Conservation (phyloP, 2,329 filamentous ascomycete species). For the Pyrenophora tritici-repentis region DNA sequence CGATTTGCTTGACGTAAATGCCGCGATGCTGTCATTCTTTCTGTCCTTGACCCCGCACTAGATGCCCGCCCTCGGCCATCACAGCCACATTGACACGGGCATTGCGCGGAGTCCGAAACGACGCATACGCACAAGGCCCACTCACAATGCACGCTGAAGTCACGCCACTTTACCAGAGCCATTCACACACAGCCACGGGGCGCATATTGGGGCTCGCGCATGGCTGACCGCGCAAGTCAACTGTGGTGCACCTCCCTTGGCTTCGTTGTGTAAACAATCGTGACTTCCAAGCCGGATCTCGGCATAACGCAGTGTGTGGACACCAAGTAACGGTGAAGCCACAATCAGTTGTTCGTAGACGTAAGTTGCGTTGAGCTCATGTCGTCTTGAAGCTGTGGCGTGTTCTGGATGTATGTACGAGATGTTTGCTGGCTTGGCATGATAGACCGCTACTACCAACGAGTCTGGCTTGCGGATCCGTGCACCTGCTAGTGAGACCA, state of each 20-base stretch:
- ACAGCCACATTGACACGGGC: slow-evolving; percentile 16
- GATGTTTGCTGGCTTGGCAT: slow-evolving; percentile 1
- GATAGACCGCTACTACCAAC: background rate
- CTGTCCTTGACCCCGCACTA: background rate
- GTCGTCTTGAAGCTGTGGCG: background rate
- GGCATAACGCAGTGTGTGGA: slow-evolving; percentile 3
- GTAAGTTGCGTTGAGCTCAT: background rate
- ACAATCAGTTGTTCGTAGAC: background rate
- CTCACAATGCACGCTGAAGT: slow-evolving; percentile 22
- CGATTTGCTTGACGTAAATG: background rate
- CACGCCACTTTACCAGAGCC: slow-evolving; percentile 22
- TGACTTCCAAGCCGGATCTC: slow-evolving; percentile 20
- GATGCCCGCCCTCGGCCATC: background rate
- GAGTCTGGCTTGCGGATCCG: too few species aligned
- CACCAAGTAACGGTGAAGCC: background rate
- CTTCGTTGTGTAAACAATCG: background rate
- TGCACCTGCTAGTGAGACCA: background rate
- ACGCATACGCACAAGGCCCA: slow-evolving; percentile 19
- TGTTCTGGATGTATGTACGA: background rate
- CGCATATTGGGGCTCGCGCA: slow-evolving; percentile 18
- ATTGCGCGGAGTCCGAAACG: slow-evolving; percentile 6
- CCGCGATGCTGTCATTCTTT: background rate
- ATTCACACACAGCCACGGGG: slow-evolving; percentile 28
- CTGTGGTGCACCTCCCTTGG: background rate
- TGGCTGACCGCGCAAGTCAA: slow-evolving; percentile 12